Evolutionary conservation across 371 early-diverging fungal species (phyloP).

Genomic region (Mortierella sp.): DNA sequence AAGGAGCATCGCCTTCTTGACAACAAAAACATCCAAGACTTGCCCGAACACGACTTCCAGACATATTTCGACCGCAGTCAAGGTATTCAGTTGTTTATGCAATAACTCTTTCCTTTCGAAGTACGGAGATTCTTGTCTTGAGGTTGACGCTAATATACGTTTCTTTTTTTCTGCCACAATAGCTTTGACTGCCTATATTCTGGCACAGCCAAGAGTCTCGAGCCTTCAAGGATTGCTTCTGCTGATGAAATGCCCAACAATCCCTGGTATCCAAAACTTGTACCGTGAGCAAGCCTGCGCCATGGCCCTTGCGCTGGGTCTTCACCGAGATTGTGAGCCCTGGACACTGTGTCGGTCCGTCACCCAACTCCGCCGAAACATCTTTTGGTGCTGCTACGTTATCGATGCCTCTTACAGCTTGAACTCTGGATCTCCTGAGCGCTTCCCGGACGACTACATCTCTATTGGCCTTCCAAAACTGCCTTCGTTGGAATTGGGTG

Average conservation of each 20-base stretch:
- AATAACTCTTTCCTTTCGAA: not conserved
- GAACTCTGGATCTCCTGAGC: slow-evolving; percentile 48
- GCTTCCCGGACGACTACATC: slow-evolving; percentile 55
- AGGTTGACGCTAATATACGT: not conserved
- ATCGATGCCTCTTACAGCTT: slow-evolving; percentile 56
- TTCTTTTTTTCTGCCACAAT: not conserved
- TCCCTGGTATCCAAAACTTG: slow-evolving; percentile 53
- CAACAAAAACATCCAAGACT: slow-evolving; percentile 17
- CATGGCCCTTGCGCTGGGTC: slow-evolving; percentile 55
- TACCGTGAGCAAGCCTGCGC: slow-evolving; percentile 58
- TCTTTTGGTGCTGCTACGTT: slow-evolving; percentile 58
- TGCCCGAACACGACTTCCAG: slow-evolving; percentile 29
- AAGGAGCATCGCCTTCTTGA: slow-evolving; percentile 29
- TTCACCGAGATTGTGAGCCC: slow-evolving; percentile 55
- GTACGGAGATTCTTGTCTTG: no score
- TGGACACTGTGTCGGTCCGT: slow-evolving; percentile 56
- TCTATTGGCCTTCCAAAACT: slow-evolving; percentile 41
- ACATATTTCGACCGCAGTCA: slow-evolving; percentile 43
- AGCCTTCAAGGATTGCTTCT: slow-evolving; percentile 48
- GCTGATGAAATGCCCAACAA: slow-evolving; percentile 56
- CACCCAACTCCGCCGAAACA: slow-evolving; percentile 55
- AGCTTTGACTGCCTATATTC: slow-evolving; percentile 49
- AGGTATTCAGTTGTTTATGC: slow-evolving; percentile 19
- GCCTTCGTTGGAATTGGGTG: slow-evolving; percentile 42
- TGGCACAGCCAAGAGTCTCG: slow-evolving; percentile 51